phyloP scores from a whole-genome alignment of 2,329 filamentous ascomycete genomes.

The Leptographium wingfieldii region DNA sequence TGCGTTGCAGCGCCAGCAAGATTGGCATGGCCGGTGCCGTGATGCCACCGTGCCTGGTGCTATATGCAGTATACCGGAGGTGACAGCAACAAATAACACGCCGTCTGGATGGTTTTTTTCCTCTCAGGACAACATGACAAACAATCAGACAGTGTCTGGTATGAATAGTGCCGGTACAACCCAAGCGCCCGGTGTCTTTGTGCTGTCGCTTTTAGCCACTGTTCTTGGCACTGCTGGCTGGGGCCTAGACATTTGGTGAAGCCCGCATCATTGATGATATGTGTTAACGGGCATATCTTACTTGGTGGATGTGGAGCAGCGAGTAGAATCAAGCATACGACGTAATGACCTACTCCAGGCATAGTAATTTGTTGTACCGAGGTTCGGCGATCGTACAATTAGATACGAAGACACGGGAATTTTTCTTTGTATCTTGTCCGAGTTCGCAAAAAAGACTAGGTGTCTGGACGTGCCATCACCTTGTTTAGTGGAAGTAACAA shows the following conservation, averaged over 20 bases:
- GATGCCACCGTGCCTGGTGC: slow-evolving; percentile 23
- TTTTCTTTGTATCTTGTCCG: no score
- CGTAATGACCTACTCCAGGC: no score
- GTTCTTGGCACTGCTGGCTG: not conserved
- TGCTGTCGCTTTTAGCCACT: slow-evolving; percentile 1
- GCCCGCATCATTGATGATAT: not conserved
- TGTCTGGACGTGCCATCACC: no score
- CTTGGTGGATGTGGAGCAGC: no score
- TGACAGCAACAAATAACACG: slow-evolving; percentile 21
- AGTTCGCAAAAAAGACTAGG: no score
- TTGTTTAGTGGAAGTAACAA: no score
- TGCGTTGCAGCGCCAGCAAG: slow-evolving; percentile 22
- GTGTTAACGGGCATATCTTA: not conserved
- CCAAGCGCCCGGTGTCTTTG: not conserved
- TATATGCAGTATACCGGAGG: slow-evolving; percentile 38
- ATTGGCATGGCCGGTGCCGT: slow-evolving; percentile 28
- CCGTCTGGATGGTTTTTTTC: slow-evolving; percentile 36
- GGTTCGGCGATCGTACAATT: no score
- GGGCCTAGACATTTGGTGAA: slow-evolving; percentile 1
- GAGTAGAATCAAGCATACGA: no score
- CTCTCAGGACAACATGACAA: slow-evolving; percentile 30
- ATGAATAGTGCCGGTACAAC: not conserved
- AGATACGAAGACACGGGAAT: no score
- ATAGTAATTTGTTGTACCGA: no score
- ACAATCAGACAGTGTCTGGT: slow-evolving; percentile 30